Conservation (phyloP, 768 basidiomycete species). For the Jaapia argillacea region DNA sequence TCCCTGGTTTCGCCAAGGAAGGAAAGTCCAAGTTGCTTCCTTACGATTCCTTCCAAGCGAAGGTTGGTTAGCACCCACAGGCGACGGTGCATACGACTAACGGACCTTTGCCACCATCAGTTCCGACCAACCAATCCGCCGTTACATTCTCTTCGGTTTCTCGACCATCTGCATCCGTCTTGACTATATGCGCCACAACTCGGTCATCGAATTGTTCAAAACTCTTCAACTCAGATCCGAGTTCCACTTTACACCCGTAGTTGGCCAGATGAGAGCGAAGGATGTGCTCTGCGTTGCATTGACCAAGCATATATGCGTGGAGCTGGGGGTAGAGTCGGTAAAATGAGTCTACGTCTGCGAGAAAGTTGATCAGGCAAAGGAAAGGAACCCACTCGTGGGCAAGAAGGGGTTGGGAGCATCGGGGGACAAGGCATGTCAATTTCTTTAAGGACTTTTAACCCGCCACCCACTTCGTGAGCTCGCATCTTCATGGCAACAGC, state of each 20-base stretch:
- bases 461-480: constrained; percentile 27
- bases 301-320: not conserved
- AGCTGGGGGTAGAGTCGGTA: not conserved
- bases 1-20: constrained; percentile 4
- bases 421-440: not conserved
- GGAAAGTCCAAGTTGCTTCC: not conserved
- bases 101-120: constrained; percentile 6
- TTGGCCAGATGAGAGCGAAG: constrained; percentile 8
- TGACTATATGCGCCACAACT: not conserved
- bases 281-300: constrained; percentile 4
- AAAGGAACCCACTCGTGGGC: not conserved
- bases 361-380: not conserved
- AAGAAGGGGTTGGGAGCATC: not conserved
- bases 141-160: not conserved
- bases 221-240: constrained; percentile 3
- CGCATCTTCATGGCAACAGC: constrained; percentile 17
- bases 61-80: not conserved
- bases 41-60: not conserved
- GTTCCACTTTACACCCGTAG: constrained; percentile 7
- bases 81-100: not conserved
- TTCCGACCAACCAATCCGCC: constrained; percentile 3
- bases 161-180: not conserved
- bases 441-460: constrained; percentile 10
- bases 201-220: constrained; percentile 6
- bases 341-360: not conserved